A percentile compares a stretch with the other conserved stretches of the same genome.
Conservation (phyloP, 1,284 basidiomycete genomes). For the Trametes polyzona region DNA sequence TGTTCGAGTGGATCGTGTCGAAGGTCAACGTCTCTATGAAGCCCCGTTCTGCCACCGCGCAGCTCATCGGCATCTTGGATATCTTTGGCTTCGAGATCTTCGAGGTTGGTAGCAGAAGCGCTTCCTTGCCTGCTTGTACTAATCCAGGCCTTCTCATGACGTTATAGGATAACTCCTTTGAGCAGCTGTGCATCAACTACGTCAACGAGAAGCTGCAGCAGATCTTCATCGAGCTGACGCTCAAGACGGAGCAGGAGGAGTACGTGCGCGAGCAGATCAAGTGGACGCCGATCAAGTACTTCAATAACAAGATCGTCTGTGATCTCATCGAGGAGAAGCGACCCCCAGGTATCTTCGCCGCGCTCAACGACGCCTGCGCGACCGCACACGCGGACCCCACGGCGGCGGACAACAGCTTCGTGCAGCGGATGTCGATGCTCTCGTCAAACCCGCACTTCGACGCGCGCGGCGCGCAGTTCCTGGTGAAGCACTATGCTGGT, state of each 20-base stretch:
- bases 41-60: slow-evolving; percentile 72
- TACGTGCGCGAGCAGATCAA: slow-evolving; percentile 98
- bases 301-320: slow-evolving; percentile 97
- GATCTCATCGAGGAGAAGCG: slow-evolving; percentile 96
- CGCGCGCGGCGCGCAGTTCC: slow-evolving; percentile 86
- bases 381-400: slow-evolving; percentile 97
- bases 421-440: slow-evolving; percentile 86
- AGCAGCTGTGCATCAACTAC: slow-evolving; percentile 99
- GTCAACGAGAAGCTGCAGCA: slow-evolving; percentile 99
- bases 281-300: slow-evolving; percentile 99
- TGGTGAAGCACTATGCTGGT: slow-evolving; percentile 95
- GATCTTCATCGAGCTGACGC: slow-evolving; percentile 98
- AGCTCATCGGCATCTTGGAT: slow-evolving; percentile 96
- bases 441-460: slow-evolving; percentile 91
- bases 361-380: slow-evolving; percentile 97
- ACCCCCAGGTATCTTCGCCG: slow-evolving; percentile 97
- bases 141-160: no score
- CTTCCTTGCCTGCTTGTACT: no score
- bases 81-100: slow-evolving; percentile 99
- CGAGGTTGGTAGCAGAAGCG: slow-evolving; percentile 64
- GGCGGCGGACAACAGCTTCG: slow-evolving; percentile 97
- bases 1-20: slow-evolving; percentile 99
- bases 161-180: slow-evolving; percentile 92
- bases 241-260: slow-evolving; percentile 99
- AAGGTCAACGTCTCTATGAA: slow-evolving; percentile 98